Conservation (phyloP, 2,329 filamentous ascomycete species). For the Aspergillus eucalypticola region DNA sequence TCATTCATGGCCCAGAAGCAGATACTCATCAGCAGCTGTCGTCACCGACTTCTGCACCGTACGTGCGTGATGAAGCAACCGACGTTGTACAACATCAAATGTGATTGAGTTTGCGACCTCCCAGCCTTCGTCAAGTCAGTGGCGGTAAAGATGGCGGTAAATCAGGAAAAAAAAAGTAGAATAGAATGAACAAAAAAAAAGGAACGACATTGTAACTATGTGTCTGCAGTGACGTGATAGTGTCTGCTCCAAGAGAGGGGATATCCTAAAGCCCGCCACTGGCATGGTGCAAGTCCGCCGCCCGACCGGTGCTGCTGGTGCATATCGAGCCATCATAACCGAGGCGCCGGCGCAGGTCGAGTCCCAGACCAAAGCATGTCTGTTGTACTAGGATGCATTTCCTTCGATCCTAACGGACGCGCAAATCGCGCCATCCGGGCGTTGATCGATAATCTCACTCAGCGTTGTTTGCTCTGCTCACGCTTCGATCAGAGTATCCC, state of each 20-base stretch:
- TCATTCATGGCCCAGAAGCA: background rate
- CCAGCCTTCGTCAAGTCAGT: background rate
- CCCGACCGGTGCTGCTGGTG: background rate
- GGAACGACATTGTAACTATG: background rate
- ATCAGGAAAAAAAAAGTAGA: background rate
- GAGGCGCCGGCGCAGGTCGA: background rate
- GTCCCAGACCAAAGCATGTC: background rate
- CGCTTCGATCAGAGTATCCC: constrained; percentile 34
- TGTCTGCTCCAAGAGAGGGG: no score
- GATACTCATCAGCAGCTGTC: background rate
- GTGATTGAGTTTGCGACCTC: background rate
- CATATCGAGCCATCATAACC: background rate
- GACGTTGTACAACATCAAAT: background rate
- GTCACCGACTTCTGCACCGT: background rate
- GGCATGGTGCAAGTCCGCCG: background rate
- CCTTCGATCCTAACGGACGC: constrained; percentile 3
- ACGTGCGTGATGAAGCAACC: constrained; percentile 3
- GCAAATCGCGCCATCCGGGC: background rate
- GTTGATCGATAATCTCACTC: background rate
- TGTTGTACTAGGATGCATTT: background rate
- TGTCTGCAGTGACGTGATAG: background rate
- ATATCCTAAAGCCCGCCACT: background rate
- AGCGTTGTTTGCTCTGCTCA: background rate
- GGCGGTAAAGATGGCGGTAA: background rate
- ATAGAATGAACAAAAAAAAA: no score